Evolutionary conservation across 331 rosid species (phyloP).

Genomic region (Cucumis variabilis): DNA sequence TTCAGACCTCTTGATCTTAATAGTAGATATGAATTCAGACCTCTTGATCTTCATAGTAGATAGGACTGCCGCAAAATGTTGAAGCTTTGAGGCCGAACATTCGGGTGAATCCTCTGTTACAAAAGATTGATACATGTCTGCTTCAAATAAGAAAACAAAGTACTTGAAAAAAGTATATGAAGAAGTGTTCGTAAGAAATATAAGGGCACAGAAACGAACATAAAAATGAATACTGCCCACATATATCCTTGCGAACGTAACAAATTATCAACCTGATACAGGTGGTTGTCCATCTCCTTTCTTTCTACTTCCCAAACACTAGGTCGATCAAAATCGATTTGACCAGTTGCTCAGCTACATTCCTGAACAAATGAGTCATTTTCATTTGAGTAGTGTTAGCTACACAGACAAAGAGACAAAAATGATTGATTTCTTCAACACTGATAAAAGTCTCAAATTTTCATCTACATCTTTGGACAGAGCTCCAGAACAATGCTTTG

Average conservation of each 20-base stretch:
- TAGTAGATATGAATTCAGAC: neutral
- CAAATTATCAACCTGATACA: neutral
- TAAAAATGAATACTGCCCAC: neutral
- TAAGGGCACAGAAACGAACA: neutral
- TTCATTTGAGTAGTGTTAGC: neutral
- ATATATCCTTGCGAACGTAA: neutral
- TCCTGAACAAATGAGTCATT: neutral
- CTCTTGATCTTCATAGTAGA: neutral
- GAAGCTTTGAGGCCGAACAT: neutral
- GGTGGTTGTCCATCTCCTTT: neutral
- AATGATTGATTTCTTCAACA: neutral
- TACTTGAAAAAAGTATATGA: neutral
- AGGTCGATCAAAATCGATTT: no score
- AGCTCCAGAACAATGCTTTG: slow-evolving; percentile 6
- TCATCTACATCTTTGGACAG: neutral
- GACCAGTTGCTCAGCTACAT: neutral
- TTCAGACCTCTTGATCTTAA: slow-evolving; percentile 2
- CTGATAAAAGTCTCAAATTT: neutral
- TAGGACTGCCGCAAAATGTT: neutral
- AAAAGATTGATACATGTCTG: neutral
- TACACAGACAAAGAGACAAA: neutral
- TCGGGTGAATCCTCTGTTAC: neutral
- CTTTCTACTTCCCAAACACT: neutral
- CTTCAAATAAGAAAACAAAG: slow-evolving; percentile 1
- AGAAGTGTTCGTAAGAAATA: neutral